Evolutionary conservation across 148 eudicot genomes (phyloP), one percentile per base, ranked within the genome.

Genomic region (Vaccinium vitisidaea): DNA sequence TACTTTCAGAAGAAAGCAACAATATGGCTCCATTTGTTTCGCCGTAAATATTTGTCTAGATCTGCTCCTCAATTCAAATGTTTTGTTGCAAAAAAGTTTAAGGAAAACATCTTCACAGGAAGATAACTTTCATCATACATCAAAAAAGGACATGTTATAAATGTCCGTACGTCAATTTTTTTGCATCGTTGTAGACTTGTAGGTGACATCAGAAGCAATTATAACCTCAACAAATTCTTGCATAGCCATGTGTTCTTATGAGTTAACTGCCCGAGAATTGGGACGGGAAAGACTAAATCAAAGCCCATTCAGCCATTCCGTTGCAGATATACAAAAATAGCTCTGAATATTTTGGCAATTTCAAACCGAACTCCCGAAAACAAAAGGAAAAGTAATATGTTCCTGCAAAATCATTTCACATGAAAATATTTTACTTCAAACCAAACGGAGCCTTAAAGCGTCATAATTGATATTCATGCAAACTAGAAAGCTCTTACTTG

Each of bases 401-500:
- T 27, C 25, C 18, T 27, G 18, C 39, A 30, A 53, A 53, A 69
- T 12, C 19, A 30, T 69, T 69, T 27, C 30, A 5, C 5, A 18
- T 5, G 74, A 69, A 69, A 69, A 32, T 69, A 69, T 27, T 12
- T 27, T 69, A 30, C 32, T 27, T 69, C 3, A 5, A 69, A 69
- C 15, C 74, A 69, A 69, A 27, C 43, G 8, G 43, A 69, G 74
- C 74, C 27, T 27, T 27, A 69, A 36, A 15, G 50, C 1, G 21
- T 18, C 10, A 55, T 71, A 74, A 13, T 36, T 43, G 56, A 23
- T 71, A 21, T 8, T 30, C 12, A 73, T 70, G 43, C 75, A 76
- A 80, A 43, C 8, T 54, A 18, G 13, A 21, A 69, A 85, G 80
- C 69, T 82, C 89, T 91, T 90, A 91, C 94, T 87, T 53, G 80